phyloP scores from a whole-genome alignment of 805 yeast species.

The Candida krabiensis region DNA sequence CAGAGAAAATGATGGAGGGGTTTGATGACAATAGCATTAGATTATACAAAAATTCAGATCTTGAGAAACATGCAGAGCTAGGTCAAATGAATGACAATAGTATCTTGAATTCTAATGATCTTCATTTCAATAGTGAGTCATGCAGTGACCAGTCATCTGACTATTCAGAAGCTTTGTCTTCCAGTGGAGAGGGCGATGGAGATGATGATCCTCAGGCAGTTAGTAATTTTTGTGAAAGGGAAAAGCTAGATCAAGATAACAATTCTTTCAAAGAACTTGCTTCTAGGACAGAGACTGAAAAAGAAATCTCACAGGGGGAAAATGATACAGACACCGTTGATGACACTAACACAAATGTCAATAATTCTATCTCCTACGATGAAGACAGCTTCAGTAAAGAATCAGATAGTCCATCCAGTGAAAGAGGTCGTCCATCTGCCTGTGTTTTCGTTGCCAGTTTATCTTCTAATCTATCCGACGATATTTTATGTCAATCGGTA shows the following conservation, averaged over 20 bases:
- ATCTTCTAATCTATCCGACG: constrained; percentile 64
- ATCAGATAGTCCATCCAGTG: constrained; percentile 18
- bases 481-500: constrained; percentile 68
- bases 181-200: constrained; percentile 14
- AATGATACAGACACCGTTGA: constrained; percentile 1
- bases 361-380: constrained; percentile 13
- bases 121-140: constrained; percentile 15
- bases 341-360: constrained; percentile 6
- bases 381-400: constrained; percentile 21
- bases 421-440: constrained; percentile 70
- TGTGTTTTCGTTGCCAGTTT: constrained; percentile 91
- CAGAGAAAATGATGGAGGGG: constrained; percentile 16
- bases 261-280: not conserved
- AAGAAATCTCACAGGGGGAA: not conserved
- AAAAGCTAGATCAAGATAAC: not conserved
- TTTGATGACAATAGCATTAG: constrained; percentile 21
- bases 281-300: not conserved
- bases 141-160: constrained; percentile 21
- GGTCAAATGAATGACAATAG: constrained; percentile 13
- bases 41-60: constrained; percentile 12
- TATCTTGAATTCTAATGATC: constrained; percentile 12
- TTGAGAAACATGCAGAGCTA: constrained; percentile 17
- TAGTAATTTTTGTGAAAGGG: too few relatives aligned
- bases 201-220: constrained; percentile 2
- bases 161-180: constrained; percentile 18